Percentiles rank a stretch among this genome's conserved stretches.
Evolutionary conservation across 2,329 filamentous ascomycete species (phyloP).

Genomic region (Leptographium wingfieldii): DNA sequence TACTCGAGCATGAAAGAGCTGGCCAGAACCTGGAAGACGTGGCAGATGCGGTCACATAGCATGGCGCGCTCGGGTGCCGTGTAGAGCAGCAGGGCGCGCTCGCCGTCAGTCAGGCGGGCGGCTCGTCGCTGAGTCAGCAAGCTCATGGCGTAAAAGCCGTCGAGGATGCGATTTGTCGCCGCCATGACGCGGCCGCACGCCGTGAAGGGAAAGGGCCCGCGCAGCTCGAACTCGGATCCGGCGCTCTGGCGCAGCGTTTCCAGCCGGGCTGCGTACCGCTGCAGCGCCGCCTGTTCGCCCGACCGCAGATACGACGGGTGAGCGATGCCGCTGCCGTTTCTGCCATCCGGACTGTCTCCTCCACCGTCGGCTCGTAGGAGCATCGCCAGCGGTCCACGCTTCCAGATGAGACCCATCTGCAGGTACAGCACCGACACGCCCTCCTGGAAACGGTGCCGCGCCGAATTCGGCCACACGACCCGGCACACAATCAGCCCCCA

Average conservation of each 20-base stretch:
- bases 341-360: background rate
- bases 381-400: constrained; percentile 72
- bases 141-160: constrained; percentile 94
- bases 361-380: constrained; percentile 45
- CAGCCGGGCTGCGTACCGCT: constrained; percentile 63
- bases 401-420: constrained; percentile 93
- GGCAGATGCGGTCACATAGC: constrained; percentile 79
- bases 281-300: constrained; percentile 77
- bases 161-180: constrained; percentile 72
- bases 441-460: constrained; percentile 75
- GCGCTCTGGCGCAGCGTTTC: constrained; percentile 63
- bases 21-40: constrained; percentile 75
- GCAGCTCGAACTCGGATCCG: constrained; percentile 75
- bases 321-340: background rate
- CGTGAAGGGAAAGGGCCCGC: constrained; percentile 70
- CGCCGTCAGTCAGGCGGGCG: constrained; percentile 60
- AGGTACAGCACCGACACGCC: constrained; percentile 85
- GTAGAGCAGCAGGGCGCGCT: constrained; percentile 66
- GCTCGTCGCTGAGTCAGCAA: constrained; percentile 71
- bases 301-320: constrained; percentile 65
- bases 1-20: constrained; percentile 92
- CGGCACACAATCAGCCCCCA: constrained; percentile 90
- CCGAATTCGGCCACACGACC: constrained; percentile 87
- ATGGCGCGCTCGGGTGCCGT: constrained; percentile 68
- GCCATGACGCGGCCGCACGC: constrained; percentile 63